Evolutionary conservation across 208 protist genomes (phyloP), one percentile per base, ranked within the genome.

Genomic region (Trypanosoma conorhini): DNA sequence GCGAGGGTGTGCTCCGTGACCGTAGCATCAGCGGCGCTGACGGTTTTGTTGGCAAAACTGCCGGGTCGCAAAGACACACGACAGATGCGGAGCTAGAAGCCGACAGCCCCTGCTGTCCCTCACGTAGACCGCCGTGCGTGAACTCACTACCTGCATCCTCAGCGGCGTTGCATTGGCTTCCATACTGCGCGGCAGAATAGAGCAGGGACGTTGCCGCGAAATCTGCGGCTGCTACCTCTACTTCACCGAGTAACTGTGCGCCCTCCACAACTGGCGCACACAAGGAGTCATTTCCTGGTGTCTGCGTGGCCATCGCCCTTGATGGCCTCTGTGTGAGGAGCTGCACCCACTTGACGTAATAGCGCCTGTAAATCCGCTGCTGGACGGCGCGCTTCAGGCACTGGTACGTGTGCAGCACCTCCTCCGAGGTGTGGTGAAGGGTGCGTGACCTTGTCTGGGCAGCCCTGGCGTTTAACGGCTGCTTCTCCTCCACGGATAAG

Each of bases 291-390:
- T 67, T 48, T 35, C 55, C 21, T 28, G 13, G 7, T 33, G 77
- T 74, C 64, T 77, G 71, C 38, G 66, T 74, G 13, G 55, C 62
- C 33, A 52, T 26, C 5, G 40, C 46, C 46, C 40, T 55, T 13
- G 21, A 61, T 5, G 3, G 21, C 58, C 40, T 44, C 22, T 21
- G 51, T 30, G 7, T n/a, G 3, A 44, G 26, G 35, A 59, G 55
- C 21, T 42, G 55, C 5, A 61, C 8, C 85, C 85, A 91, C 48
- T 78, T 76, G 21, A 79, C 60, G 55, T 85, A 91, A 73, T 82
- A 91, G 51, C 64, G 44, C n/a, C 82, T 69, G 56, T 77, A 76
- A 57, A 81, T 30, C 30, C 75, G 74, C 70, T 84, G 76, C 21
- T 44, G 28, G 52, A 78, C 70, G 28, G 60, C 72, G 33, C 63